These are phyloP conservation scores for Sisymbrium irio DNA, from an alignment of 345 rosid genomes.

Conservation along the genomic window DNA sequence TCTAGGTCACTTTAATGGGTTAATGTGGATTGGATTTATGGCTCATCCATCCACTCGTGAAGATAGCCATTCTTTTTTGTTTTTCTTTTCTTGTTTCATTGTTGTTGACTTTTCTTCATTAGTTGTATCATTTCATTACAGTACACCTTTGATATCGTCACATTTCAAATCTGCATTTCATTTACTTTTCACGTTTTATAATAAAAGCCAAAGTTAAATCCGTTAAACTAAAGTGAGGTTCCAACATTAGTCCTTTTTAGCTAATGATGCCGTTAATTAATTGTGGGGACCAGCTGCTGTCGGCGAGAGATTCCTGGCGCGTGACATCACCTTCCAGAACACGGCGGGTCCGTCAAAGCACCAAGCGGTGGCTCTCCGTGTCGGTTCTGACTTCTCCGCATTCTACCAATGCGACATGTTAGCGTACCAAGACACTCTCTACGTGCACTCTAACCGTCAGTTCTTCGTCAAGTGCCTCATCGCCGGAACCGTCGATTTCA, in stretches of 20 bases:
- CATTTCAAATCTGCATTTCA: too few relatives aligned
- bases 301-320: conserved; percentile 70
- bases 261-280: conserved; percentile 9
- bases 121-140: background rate
- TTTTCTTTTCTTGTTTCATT: background rate
- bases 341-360: conserved; percentile 79
- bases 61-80: conserved; percentile 11
- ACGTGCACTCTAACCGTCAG: conserved; percentile 66
- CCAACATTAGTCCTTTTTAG: background rate
- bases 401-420: conserved; percentile 74
- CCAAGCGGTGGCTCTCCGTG: conserved; percentile 77
- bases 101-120: conserved; percentile 28
- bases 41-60: conserved; percentile 32
- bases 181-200: background rate
- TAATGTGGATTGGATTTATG: conserved; percentile 11
- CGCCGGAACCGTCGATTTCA: conserved; percentile 86
- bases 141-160: background rate
- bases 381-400: conserved; percentile 73
- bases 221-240: background rate
- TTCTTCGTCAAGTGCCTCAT: conserved; percentile 63
- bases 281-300: conserved; percentile 57
- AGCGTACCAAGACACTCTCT: conserved; percentile 81
- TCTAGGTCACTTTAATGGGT: too few relatives aligned
- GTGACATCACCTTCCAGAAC: conserved; percentile 73
- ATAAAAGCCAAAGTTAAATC: background rate